A percentile compares a stretch with the other conserved stretches of the same genome.
Evolutionary conservation across 345 rosid species (phyloP).

Genomic region (Mallotus nudiflorus): DNA sequence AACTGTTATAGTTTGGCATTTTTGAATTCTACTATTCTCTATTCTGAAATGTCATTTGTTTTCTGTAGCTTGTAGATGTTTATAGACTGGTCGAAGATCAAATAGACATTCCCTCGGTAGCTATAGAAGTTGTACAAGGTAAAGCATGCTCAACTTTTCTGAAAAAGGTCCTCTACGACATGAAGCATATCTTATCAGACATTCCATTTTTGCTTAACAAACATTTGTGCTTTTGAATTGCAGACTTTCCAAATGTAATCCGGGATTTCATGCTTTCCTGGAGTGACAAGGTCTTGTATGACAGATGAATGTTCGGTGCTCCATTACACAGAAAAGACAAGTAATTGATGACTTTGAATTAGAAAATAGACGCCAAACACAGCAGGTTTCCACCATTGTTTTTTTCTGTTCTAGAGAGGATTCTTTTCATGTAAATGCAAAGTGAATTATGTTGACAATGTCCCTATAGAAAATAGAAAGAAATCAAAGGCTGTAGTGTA

Average conservation of each 20-base stretch:
- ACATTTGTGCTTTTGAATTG: conserved; percentile 17
- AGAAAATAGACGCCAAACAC: neutral
- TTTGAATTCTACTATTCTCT: neutral
- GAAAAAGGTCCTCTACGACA: neutral
- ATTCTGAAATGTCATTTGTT: conserved; percentile 12
- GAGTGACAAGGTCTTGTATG: conserved; percentile 72
- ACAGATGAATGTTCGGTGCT: conserved; percentile 34
- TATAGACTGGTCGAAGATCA: conserved; percentile 83
- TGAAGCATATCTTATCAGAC: neutral
- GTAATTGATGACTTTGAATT: neutral
- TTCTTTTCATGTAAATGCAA: conserved; percentile 9
- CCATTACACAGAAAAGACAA: neutral
- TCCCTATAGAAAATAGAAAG: conserved; percentile 9
- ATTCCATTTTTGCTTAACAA: conserved; percentile 3
- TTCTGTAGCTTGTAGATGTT: conserved; percentile 77
- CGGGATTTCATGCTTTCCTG: conserved; percentile 78
- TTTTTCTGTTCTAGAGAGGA: neutral
- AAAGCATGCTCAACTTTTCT: conserved; percentile 10
- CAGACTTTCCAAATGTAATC: conserved; percentile 77
- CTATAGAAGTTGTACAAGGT: conserved; percentile 76
- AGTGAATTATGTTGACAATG: neutral
- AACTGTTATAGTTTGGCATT: neutral
- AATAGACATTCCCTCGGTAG: conserved; percentile 71
- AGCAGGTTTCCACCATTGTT: neutral
- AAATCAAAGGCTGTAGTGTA: neutral